A percentile compares a stretch with the other conserved stretches of the same genome.
phyloP scores from a whole-genome alignment of 805 yeast species.

The Hyphopichia homilentoma region DNA sequence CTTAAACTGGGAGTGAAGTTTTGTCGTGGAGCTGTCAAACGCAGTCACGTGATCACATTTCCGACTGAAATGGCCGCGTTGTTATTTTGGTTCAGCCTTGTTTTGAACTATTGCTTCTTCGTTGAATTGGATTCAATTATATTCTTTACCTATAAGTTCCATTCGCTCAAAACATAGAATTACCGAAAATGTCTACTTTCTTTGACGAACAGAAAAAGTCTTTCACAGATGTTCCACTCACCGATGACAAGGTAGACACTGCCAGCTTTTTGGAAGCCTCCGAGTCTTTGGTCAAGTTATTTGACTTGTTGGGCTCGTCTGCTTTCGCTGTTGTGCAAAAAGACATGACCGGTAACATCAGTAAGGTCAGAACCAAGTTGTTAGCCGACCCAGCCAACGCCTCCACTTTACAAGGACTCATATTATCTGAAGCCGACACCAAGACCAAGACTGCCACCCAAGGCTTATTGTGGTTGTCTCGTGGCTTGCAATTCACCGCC shows the following conservation, averaged over 20 bases:
- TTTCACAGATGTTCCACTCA: constrained; percentile 70
- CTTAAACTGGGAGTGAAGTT: too few species aligned
- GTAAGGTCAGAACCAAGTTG: constrained; percentile 65
- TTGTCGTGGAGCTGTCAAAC: too few species aligned
- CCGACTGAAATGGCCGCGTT: too few species aligned
- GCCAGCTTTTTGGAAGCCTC: constrained; percentile 77
- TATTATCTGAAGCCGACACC: constrained; percentile 65
- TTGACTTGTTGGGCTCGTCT: constrained; percentile 79
- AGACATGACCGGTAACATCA: constrained; percentile 85
- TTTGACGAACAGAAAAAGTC: constrained; percentile 75
- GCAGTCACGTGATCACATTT: too few species aligned
- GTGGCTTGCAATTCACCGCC: constrained; percentile 90
- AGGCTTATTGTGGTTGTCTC: constrained; percentile 80
- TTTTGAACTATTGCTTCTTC: too few species aligned
- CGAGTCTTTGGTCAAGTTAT: constrained; percentile 76
- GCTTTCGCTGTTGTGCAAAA: constrained; percentile 83
- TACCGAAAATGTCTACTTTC: constrained; percentile 58
- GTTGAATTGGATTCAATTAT: too few species aligned
- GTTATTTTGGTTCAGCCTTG: too few species aligned
- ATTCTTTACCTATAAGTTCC: too few species aligned
- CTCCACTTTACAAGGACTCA: constrained; percentile 72
- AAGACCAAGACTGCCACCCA: constrained; percentile 81
- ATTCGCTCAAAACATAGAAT: too few species aligned
- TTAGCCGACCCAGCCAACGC: constrained; percentile 61
- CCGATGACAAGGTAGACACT: constrained; percentile 61